Base-by-base conservation (phyloP, 2,329 filamentous ascomycete species). In the Epichloe bromicola region DNA sequence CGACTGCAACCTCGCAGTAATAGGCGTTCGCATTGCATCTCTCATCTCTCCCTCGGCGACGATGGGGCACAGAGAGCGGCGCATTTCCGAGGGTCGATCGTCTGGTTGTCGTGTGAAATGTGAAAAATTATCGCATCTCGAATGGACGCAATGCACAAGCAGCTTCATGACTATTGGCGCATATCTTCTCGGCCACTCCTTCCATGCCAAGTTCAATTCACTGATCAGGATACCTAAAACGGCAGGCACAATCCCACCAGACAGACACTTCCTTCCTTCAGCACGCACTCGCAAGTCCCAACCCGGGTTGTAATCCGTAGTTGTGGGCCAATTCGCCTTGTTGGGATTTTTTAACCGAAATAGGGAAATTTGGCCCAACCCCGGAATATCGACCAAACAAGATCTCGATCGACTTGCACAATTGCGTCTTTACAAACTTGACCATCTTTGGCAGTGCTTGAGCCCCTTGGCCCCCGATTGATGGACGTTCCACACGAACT, bases 301-400 rank as follows among this genome's bases (percentile, higher is more conserved):
- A 19, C 10, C 40, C 19, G 40, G 8, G 30, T 30, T 10, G 42
- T 34, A 26, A 26, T 26, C 23, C 23, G 23, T 26, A 1, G 19
- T 39, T 26, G 46, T 39, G 39, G 45, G 23, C 43, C 36, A 6
- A 42, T 26, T 36, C 20, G 17, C 45, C 40, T 23, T 19, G 17
- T 20, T 23, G 23, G 23, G 38, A 20, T 23, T 36, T 40, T 45
- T 49, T n/a, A n/a, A 30, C 46, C 43, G n/a, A 40, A 51, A 51
- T 23, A n/a, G 43, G 43, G 41, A 52, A 49, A 34, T 49, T 23
- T 7, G 44, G 50, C 40, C 17, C 40, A 51, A 51, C 46, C 40
- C 46, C 46, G 30, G 19, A 7, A 36, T 39, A 34, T 45, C 17
- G 17, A 26, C 42, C 42, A n/a, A 15, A 4, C 46, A 26, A 26